Evolutionary conservation across 306 rosid species (phyloP), one percentile per base, ranked within the genome.

Genomic region (Spatholobus suberectus): DNA sequence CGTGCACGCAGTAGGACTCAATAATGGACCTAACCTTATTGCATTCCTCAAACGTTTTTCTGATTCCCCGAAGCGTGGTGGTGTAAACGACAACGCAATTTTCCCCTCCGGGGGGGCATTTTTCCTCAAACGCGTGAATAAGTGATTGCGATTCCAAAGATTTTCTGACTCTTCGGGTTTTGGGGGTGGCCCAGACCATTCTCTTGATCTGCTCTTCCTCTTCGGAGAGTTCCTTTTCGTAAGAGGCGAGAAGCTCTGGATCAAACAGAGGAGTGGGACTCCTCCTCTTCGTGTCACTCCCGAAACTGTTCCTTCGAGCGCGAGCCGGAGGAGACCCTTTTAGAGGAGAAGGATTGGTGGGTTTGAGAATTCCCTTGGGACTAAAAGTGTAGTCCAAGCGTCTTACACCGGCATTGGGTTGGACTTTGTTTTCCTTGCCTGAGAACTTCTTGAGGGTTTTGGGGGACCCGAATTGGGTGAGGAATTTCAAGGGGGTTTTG

Each of bases 31-130:
- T 73, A 35, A 94, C 98, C 23, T 76, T 88, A 62, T 91, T 96
- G 88, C 98, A 94, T 32, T 94, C 97, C 82, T 96, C 99, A 14
- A 88, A 96, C 0, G 99, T 94, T 77, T 92, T 94, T 77, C 99
- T 89, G 38, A 96, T 96, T n/a, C 98, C 99, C 35, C 99, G 76
- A 13, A 96, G 57, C 0, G 99, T 96, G 4, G 99, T 94, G 0
- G 98, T 91, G 93, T 92, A 96, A 11, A 96, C 73, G 1, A 96
- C 92, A 3, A 92, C 87, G 5, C 87, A 73, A 9, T 90, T 87
- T 81, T 90, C 98, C 2, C 98, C 98, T 14, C 92, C 94, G 0
- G 91, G 92, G 0, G 97, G 98, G 37, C 96, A 89, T 29, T 85
- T 94, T 18, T 80, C 82, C 86, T 89, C 90, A 24, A 85, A 93